Base-by-base conservation (phyloP, 805 yeast genomes). In the Myxozyma monticola region DNA sequence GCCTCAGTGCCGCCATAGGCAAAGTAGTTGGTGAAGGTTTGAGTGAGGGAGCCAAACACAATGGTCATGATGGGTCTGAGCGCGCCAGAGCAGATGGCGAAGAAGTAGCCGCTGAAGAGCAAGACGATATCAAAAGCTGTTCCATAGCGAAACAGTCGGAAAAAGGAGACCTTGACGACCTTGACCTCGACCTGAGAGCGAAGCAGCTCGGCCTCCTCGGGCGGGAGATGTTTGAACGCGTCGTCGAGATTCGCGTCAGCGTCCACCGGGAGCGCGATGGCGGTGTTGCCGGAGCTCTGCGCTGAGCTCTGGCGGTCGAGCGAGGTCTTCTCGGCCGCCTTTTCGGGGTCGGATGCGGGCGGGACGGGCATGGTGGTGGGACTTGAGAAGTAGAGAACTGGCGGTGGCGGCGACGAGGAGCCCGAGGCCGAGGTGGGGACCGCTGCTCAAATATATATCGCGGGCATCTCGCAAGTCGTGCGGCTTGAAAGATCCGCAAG, bases 61-160 rank as follows among this genome's bases (percentile, higher is more conserved):
- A 10, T 54, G 15, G 76, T 71, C 62, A 70, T 70, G 63, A 71
- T 54, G 1, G 76, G 76, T 50, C 71, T 42, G 1, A 70, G 69
- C 48, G 49, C 58, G 35, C 63, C 63, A 31, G 52, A 37, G n/a
- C 26, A 48, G 30, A 57, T 44, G 21, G 60, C 20, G 28, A 36
- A 67, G n/a, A 68, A 49, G 18, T 64, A 60, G 10, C 69, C 76
- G 17, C 72, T 51, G 21, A 25, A 21, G 10, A 52, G 42, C n/a
- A 59, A 10, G 18, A 36, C 14, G 17, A 37, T 3, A 20, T 60
- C 63, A 18, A 36, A 24, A 20, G 39, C 10, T 6, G 26, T 74
- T 6, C 73, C 72, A 54, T 66, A 71, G 15, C 69, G 55, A 54
- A 60, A 71, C 17, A 71, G 42, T 24, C 20, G 10, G 20, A 45